phyloP scores from a whole-genome alignment of 768 basidiomycete species.

The Lentinula detonsa region DNA sequence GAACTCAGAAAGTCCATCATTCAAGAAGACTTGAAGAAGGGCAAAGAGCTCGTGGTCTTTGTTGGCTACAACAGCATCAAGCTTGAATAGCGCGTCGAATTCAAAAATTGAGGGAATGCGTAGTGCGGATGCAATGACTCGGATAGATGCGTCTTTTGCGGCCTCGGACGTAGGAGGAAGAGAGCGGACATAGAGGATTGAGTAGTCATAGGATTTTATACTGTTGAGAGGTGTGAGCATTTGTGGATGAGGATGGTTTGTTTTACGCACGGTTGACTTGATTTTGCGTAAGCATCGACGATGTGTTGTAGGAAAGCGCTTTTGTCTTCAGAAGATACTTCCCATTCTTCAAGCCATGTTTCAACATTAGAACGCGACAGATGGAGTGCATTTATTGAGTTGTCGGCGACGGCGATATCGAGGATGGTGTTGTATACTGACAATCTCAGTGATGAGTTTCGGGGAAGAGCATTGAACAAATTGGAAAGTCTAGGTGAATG shows the following conservation, averaged over 20 bases:
- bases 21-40: conserved; percentile 73
- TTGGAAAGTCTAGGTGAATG: conserved; percentile 58
- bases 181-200: conserved; percentile 53
- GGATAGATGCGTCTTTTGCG: conserved; percentile 48
- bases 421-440: conserved; percentile 60
- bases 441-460: conserved; percentile 57
- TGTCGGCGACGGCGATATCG: conserved; percentile 49
- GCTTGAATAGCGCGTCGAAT: conserved; percentile 74
- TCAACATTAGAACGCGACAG: conserved; percentile 59
- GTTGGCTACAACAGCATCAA: conserved; percentile 60
- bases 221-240: conserved; percentile 26
- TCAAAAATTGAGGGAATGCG: conserved; percentile 67
- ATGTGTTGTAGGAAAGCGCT: conserved; percentile 60
- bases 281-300: conserved; percentile 50
- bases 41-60: conserved; percentile 69
- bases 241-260: background rate
- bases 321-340: conserved; percentile 55
- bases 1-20: conserved; percentile 55
- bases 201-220: conserved; percentile 56
- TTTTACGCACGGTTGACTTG: conserved; percentile 50
- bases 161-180: conserved; percentile 49
- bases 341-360: conserved; percentile 77
- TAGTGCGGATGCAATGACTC: conserved; percentile 59
- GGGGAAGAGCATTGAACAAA: conserved; percentile 72
- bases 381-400: conserved; percentile 57